A percentile compares a stretch with the other conserved stretches of the same genome.
These are phyloP conservation scores for Diaporthe sp. DNA, from an alignment of 2,329 filamentous ascomycete species.

Conservation along the genomic window DNA sequence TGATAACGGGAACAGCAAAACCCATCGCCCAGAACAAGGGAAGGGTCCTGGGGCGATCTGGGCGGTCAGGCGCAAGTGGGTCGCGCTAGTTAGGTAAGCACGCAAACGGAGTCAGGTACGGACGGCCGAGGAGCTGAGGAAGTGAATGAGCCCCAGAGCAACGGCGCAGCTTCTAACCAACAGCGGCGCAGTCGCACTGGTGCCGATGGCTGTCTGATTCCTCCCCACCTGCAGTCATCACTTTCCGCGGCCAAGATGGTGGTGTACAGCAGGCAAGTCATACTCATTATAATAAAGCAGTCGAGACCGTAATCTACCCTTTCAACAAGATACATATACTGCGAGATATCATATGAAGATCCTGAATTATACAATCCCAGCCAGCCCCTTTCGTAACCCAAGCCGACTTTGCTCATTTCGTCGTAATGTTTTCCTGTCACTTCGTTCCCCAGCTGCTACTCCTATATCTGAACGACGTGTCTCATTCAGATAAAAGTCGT, in stretches of 20 bases:
- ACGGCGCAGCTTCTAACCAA: constrained; percentile 4
- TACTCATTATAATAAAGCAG: constrained; percentile 30
- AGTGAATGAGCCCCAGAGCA: not conserved
- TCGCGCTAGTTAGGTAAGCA: constrained; percentile 37
- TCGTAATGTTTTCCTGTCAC: constrained; percentile 32
- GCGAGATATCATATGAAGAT: constrained; percentile 23
- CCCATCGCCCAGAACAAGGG: constrained; percentile 25
- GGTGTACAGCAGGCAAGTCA: not conserved
- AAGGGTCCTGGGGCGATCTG: constrained; percentile 31
- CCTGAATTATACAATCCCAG: constrained; percentile 30
- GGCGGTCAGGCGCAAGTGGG: constrained; percentile 26
- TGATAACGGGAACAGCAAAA: constrained; percentile 33
- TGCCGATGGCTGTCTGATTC: not conserved
- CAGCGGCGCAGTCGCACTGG: constrained; percentile 13
- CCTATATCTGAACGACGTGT: constrained; percentile 11
- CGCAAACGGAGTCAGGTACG: not conserved
- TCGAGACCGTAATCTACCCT: constrained; percentile 10
- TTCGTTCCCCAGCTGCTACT: not conserved
- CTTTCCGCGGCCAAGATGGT: not conserved
- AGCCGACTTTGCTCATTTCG: constrained; percentile 38
- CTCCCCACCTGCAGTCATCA: not conserved
- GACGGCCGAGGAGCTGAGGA: not conserved
- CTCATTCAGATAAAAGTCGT: not conserved
- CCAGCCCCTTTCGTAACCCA: constrained; percentile 5
- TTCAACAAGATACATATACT: constrained; percentile 28